Base-by-base conservation (phyloP, 208 protist species). In the Herpetomonas tarakana region DNA sequence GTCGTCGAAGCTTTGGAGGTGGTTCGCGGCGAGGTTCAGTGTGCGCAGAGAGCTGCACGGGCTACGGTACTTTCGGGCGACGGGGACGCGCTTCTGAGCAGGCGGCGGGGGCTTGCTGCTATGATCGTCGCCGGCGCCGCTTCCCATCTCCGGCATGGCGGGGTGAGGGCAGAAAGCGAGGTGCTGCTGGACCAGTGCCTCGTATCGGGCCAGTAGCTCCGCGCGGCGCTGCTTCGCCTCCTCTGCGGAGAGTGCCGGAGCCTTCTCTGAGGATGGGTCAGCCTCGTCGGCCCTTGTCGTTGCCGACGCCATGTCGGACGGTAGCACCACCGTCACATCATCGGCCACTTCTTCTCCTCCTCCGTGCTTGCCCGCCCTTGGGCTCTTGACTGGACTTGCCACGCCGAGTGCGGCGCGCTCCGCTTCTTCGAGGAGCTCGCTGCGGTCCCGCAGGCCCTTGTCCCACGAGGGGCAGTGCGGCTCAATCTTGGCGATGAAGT, bases 11-110 rank as follows among this genome's bases (percentile, higher is more conserved):
- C 14, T 58, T 4, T 66, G 38, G n/a, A 98, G 24, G 24, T 74
- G 75, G 59, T 98, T 98, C 47, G 70, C 60, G 18, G 74, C 57
- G 16, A 97, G 53, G 47, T 96, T 86, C 1, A 98, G 63, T 21
- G 78, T 86, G 52, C 76, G 74, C 29, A 98, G 58, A 0, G 87
- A 90, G 70, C 78, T 86, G 74, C 83, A 94, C 11, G 75, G 80
- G 63, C 76, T 78, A 27, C 71, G 76, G 55, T 71, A 66, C 49
- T 54, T 56, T 2, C 51, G 45, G 0, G 78, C 76, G 3, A 82
- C 63, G 44, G 45, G 46, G 29, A 50, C 50, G 2, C 63, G 56
- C 53, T 69, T 49, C 16, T 47, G 50, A 26, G 57, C 29, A 30
- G 51, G 27, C 12, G 47, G 30, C 19, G 58, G 27, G 2, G 18